Percentiles rank a stretch among this genome's conserved stretches.
phyloP scores from a whole-genome alignment of 192 early-diverging fungal species.

The Podila minutissima region DNA sequence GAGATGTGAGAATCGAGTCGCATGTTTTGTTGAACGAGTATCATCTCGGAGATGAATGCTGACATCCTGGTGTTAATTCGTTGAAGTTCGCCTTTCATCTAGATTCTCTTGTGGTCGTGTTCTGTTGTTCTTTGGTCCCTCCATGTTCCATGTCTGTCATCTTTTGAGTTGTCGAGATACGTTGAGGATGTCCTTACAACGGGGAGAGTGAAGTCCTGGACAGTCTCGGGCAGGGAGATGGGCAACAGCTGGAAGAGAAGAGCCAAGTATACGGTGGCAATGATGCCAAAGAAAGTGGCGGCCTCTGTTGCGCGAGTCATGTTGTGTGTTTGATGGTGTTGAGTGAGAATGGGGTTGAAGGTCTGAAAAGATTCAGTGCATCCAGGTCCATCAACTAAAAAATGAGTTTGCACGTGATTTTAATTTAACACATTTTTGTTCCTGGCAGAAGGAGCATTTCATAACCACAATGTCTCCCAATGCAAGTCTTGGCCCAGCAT shows the following conservation, averaged over 20 bases:
- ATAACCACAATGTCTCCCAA: not conserved
- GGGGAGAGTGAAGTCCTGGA: conserved; percentile 62
- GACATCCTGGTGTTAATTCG: not conserved
- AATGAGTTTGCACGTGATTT: no score
- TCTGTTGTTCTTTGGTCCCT: no score
- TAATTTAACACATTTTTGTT: no score
- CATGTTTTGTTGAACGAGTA: no score
- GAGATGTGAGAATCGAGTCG: no score
- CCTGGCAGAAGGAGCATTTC: not conserved
- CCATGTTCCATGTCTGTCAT: no score
- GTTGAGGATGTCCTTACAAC: conserved; percentile 51
- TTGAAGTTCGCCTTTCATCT: not conserved
- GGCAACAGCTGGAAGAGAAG: conserved; percentile 57
- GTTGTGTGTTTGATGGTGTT: conserved; percentile 9
- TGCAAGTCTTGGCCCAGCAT: not conserved
- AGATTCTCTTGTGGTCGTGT: no score
- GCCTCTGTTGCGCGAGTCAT: conserved; percentile 68
- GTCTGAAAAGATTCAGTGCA: not conserved
- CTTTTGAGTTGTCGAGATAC: no score
- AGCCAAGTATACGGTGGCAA: conserved; percentile 52
- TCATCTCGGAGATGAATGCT: no score
- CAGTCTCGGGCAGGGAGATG: conserved; percentile 50
- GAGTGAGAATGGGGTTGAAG: not conserved
- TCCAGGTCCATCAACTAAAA: no score
- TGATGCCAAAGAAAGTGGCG: conserved; percentile 53